Evolutionary conservation across 352 stramenopile genomes (phyloP).

Genomic region (Pythium guiyangense): DNA sequence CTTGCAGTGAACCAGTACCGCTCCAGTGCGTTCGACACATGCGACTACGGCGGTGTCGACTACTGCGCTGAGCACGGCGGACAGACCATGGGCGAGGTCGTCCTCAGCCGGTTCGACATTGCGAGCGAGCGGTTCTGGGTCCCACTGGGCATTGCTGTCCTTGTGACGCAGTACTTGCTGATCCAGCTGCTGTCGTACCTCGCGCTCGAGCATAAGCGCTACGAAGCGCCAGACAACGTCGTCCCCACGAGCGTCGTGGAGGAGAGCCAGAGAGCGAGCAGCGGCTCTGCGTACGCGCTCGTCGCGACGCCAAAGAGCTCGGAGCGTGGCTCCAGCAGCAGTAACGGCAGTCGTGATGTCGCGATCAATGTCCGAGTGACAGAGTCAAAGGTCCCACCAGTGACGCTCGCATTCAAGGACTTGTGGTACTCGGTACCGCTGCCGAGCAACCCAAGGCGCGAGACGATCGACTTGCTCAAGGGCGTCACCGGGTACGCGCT

Average conservation of each 20-base stretch:
- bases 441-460: constrained; percentile 7
- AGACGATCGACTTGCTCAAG: constrained; percentile 25
- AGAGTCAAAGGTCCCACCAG: constrained; percentile 23
- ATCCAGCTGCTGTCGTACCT: constrained; percentile 34
- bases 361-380: neutral
- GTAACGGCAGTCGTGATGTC: neutral
- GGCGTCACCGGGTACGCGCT: constrained; percentile 24
- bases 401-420: constrained; percentile 19
- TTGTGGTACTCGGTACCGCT: constrained; percentile 18
- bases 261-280: neutral
- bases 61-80: constrained; percentile 15
- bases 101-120: constrained; percentile 27
- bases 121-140: constrained; percentile 25
- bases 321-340: neutral
- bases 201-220: constrained; percentile 14
- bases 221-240: constrained; percentile 24
- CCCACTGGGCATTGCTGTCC: constrained; percentile 27
- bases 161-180: constrained; percentile 26
- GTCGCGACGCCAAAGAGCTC: neutral
- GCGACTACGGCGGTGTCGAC: constrained; percentile 8
- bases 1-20: constrained; percentile 18
- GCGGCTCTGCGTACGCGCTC: constrained; percentile 3
- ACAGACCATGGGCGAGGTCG: constrained; percentile 37
- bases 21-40: constrained; percentile 4
- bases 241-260: constrained; percentile 15